phyloP scores from a whole-genome alignment of 768 basidiomycete species.

The Lentinula sp. region DNA sequence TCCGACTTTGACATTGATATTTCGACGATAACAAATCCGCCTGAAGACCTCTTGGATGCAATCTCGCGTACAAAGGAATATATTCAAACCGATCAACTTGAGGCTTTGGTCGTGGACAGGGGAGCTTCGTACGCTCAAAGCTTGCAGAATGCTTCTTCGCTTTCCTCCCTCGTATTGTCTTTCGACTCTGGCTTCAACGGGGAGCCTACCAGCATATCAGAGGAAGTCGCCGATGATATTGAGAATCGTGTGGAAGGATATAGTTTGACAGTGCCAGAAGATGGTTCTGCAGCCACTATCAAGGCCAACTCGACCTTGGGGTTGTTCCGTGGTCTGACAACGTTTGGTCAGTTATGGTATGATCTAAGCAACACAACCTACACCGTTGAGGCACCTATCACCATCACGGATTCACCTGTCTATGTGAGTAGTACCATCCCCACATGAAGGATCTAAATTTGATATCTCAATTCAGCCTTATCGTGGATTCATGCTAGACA shows the following conservation, averaged over 20 bases:
- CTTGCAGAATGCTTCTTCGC: constrained; percentile 19
- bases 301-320: constrained; percentile 62
- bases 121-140: constrained; percentile 24
- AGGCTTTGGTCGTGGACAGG: constrained; percentile 33
- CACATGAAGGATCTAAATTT: not conserved
- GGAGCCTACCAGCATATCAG: constrained; percentile 3
- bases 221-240: constrained; percentile 40
- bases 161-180: constrained; percentile 24
- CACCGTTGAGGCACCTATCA: constrained; percentile 47
- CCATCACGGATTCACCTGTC: constrained; percentile 58
- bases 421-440: constrained; percentile 39
- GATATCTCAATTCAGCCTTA: constrained; percentile 43
- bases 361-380: constrained; percentile 40
- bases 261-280: constrained; percentile 44
- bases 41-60: constrained; percentile 32
- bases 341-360: constrained; percentile 70
- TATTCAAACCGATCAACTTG: constrained; percentile 30
- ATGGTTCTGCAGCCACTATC: constrained; percentile 48
- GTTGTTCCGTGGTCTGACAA: constrained; percentile 65
- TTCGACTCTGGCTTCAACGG: constrained; percentile 10
- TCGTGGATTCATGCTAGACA: constrained; percentile 78
- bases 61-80: constrained; percentile 22
- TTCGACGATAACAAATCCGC: constrained; percentile 18
- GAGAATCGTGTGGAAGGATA: constrained; percentile 56
- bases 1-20: constrained; percentile 27